Evolutionary conservation across 768 basidiomycete species (phyloP).

Genomic region (Piloderma croceum): DNA sequence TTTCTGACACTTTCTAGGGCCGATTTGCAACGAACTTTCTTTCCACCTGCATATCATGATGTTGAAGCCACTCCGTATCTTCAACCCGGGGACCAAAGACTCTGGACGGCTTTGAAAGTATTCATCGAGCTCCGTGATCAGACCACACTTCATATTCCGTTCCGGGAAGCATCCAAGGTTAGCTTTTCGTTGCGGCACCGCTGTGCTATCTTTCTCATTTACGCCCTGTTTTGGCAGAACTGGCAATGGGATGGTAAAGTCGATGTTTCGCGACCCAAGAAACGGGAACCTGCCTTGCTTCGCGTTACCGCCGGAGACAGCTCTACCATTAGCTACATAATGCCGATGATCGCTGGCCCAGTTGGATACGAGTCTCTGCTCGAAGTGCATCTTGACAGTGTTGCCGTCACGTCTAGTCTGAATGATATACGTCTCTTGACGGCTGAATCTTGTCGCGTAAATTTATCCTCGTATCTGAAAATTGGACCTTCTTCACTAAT

Average conservation of each 20-base stretch:
- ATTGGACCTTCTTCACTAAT: constrained; percentile 2
- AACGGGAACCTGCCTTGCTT: constrained; percentile 65
- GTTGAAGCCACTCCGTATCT: constrained; percentile 49
- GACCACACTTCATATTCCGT: constrained; percentile 79
- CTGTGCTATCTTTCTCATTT: neutral
- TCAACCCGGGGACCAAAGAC: constrained; percentile 72
- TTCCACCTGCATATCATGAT: constrained; percentile 74
- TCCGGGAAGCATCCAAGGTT: constrained; percentile 87
- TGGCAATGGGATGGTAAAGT: constrained; percentile 84
- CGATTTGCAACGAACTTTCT: constrained; percentile 76
- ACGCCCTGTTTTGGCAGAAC: constrained; percentile 42
- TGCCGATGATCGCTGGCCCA: constrained; percentile 73
- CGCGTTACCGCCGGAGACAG: constrained; percentile 71
- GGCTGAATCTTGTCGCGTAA: constrained; percentile 75
- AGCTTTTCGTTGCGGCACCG: neutral
- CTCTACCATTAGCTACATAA: constrained; percentile 78
- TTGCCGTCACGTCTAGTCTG: constrained; percentile 77
- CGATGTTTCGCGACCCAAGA: constrained; percentile 44
- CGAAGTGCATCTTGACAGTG: constrained; percentile 75
- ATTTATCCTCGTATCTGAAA: constrained; percentile 13
- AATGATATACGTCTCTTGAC: constrained; percentile 78
- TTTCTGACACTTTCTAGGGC: constrained; percentile 35
- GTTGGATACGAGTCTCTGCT: constrained; percentile 75
- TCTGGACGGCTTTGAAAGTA: constrained; percentile 77
- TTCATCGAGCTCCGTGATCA: constrained; percentile 77